These are phyloP conservation scores for Capillidium heterosporum DNA, from an alignment of 371 early-diverging fungal genomes.

Conservation along the genomic window DNA sequence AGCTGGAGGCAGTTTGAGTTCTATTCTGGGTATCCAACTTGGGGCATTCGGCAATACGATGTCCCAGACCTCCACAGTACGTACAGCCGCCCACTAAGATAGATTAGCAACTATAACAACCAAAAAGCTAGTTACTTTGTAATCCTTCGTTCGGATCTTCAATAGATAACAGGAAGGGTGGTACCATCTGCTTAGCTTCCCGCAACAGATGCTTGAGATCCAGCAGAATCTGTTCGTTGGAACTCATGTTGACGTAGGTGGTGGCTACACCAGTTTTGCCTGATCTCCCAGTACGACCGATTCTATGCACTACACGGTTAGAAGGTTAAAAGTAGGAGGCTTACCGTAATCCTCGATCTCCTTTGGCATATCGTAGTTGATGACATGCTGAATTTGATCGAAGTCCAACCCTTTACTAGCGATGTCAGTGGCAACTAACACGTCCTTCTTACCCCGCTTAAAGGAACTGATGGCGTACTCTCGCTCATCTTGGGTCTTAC, in stretches of 20 bases:
- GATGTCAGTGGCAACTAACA: constrained; percentile 84
- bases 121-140: background rate
- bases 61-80: constrained; percentile 90
- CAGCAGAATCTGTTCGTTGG: constrained; percentile 70
- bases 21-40: constrained; percentile 54
- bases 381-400: constrained; percentile 78
- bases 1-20: constrained; percentile 30
- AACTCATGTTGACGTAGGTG: constrained; percentile 82
- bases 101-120: background rate
- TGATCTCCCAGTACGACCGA: constrained; percentile 97
- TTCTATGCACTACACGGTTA: constrained; percentile 60
- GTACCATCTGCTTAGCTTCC: constrained; percentile 88
- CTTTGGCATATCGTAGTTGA: constrained; percentile 92
- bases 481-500: constrained; percentile 75
- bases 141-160: constrained; percentile 77
- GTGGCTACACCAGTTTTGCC: constrained; percentile 92
- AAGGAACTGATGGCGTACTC: constrained; percentile 64
- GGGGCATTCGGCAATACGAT: constrained; percentile 80
- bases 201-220: constrained; percentile 82
- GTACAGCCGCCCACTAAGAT: constrained; percentile 52
- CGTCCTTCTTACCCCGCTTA: constrained; percentile 63
- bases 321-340: background rate
- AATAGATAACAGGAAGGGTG: constrained; percentile 64
- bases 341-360: constrained; percentile 88
- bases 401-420: constrained; percentile 88